phyloP scores from a whole-genome alignment of 352 stramenopile species.

The Pythium myriotylum region DNA sequence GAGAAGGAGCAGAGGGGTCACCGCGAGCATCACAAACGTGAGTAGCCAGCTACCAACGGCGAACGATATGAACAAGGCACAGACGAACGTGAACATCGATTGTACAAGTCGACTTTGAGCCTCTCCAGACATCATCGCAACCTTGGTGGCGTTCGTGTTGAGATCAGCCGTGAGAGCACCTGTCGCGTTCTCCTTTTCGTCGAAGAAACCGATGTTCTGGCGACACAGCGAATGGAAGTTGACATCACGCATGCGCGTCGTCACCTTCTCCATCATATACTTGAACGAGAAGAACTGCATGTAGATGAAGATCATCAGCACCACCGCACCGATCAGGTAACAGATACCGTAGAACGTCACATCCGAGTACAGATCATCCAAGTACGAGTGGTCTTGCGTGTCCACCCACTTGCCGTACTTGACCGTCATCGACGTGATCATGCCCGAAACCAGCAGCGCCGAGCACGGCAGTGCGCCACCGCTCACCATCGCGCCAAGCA shows the following conservation, averaged over 20 bases:
- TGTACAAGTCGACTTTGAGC: slow-evolving; percentile 47
- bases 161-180: slow-evolving; percentile 48
- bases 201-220: slow-evolving; percentile 59
- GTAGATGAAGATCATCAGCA: slow-evolving; percentile 28
- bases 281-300: slow-evolving; percentile 48
- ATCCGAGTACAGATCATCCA: slow-evolving; percentile 38
- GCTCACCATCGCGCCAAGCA: slow-evolving; percentile 41
- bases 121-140: slow-evolving; percentile 48
- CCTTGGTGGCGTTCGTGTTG: slow-evolving; percentile 48
- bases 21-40: slow-evolving; percentile 57
- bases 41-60: slow-evolving; percentile 58
- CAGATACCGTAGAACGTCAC: slow-evolving; percentile 38
- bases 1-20: slow-evolving; percentile 56
- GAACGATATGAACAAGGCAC: slow-evolving; percentile 52
- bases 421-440: slow-evolving; percentile 33
- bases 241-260: slow-evolving; percentile 43
- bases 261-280: slow-evolving; percentile 58
- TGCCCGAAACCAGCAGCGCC: slow-evolving; percentile 23
- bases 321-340: slow-evolving; percentile 40
- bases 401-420: slow-evolving; percentile 32
- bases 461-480: slow-evolving; percentile 34
- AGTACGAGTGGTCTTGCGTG: slow-evolving; percentile 20
- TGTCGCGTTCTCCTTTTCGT: slow-evolving; percentile 35
- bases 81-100: slow-evolving; percentile 45
- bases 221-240: slow-evolving; percentile 49